Evolutionary conservation across 2,329 filamentous ascomycete genomes (phyloP), one percentile per base, ranked within the genome.

Genomic region (Fusarium sp.): DNA sequence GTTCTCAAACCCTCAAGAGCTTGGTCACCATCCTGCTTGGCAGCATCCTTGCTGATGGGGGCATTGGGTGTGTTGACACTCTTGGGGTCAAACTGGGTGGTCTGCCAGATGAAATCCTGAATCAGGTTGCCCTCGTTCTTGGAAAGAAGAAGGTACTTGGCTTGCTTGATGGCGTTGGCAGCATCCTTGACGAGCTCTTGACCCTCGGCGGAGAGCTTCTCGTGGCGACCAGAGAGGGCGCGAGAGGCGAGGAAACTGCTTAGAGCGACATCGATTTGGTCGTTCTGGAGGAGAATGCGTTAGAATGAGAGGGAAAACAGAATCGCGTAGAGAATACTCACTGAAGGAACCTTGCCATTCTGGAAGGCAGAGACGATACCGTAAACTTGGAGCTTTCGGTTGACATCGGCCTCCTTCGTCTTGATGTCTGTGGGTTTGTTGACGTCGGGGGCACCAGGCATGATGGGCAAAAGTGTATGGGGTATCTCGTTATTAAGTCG

Each of bases 101-200:
- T 95, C 80, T 97, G 93, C 92, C 93, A 99, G 83, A 98, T 94
- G 83, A 99, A 98, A 78, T 99, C 95, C 80, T 99, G 96, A 26
- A 99, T 85, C 65, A 98, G 85, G 78, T 99, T 95, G 79, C 95
- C 96, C 67, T 97, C 90, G 80, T 99, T 99, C 89, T 98, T 99
- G 84, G 92, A 93, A 31, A 99, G 86, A 14, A 98, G 85, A 18
- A 99, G 88, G 64, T 91, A 84, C 86, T 98, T 97, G 65, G 95
- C 92, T 81, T 96, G 90, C 78, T 92, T 90, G 50, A 99, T 91
- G 57, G 97, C 94, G 60, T 93, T 87, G 68, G 90, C 91, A 63
- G 96, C 84, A 75, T 98, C 95, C 45, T 86, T 84, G 7, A 98
- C 90, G 6, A 99, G 89, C n/a, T 84, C 83, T 80, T 91, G 91